Evolutionary conservation across 495 filamentous ascomycete species (phyloP).

Genomic region (Aspergillus diversus): DNA sequence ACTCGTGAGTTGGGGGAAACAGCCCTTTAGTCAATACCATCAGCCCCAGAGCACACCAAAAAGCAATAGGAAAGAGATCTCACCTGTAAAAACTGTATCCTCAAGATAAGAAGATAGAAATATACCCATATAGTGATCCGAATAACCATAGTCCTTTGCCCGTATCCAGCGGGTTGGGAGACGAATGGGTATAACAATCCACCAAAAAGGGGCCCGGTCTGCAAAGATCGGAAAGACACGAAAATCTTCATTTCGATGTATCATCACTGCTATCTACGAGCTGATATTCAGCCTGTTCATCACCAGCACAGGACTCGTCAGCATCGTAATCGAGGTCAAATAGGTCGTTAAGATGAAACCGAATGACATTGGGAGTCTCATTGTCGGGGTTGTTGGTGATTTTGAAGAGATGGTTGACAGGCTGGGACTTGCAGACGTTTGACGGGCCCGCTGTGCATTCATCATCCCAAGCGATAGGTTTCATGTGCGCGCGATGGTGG

Average conservation of each 20-base stretch:
- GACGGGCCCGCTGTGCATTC: too few relatives aligned
- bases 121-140: too few relatives aligned
- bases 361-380: not conserved
- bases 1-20: too few relatives aligned
- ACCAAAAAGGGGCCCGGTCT: not conserved
- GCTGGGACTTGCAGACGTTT: not conserved
- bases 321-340: slow-evolving; percentile 9
- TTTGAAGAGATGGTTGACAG: not conserved
- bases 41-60: too few relatives aligned
- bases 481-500: too few relatives aligned
- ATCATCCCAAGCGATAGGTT: too few relatives aligned
- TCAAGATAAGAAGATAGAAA: too few relatives aligned
- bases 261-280: not conserved
- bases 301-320: slow-evolving; percentile 1
- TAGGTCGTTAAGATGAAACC: not conserved
- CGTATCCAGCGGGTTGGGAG: not conserved
- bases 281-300: not conserved
- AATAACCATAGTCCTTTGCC: not conserved
- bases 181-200: not conserved
- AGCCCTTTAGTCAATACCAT: too few relatives aligned
- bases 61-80: too few relatives aligned
- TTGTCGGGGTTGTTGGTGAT: not conserved
- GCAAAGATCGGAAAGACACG: not conserved
- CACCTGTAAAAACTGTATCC: too few relatives aligned
- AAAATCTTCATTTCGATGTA: too few relatives aligned